Base-by-base conservation (phyloP, 495 filamentous ascomycete genomes). In the Penicillium parvum region DNA sequence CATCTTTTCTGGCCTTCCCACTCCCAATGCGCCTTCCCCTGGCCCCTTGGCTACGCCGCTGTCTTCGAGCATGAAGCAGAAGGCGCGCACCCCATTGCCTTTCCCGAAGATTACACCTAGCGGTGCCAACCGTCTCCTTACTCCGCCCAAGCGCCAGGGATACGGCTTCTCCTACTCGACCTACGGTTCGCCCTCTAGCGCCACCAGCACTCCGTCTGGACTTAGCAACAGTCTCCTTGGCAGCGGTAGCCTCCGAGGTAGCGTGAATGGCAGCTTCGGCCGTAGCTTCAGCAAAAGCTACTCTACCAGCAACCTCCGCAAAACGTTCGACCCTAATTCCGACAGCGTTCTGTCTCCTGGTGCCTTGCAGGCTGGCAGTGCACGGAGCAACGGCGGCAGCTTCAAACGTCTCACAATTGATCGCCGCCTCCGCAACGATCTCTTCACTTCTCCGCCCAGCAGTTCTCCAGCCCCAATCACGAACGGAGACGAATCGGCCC, bases 391-490 rank as follows among this genome's bases (percentile, higher is more conserved):
- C 7, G 80, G 70, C 43, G 80, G 81, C 21, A 88, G 77, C 57
- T 68, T 96, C 55, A 96, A 95, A 72, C 87, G 85, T 50, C 75
- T 98, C 36, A 82, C 88, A 21, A 96, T 98, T 57, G 88, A 96
- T 53, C 84, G 86, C 42, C 85, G 82, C 49, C 69, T 97, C 58
- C 80, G 79, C 21, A 83, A 77, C 39, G 88, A 92, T 62, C 66
- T 94, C 3, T 91, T 89, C 65, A 64, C 64, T 12, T 65, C 62
- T 36, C 58, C 53, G 20, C 55, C 58, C 53, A 68, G 60, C 55
- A 72, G 72, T 4, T 72, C 77, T 5, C 52, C 63, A 8, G 60
- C 70, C 5, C 22, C 75, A 55, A 61, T 71, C 49, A 74, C 73
- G 36, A 73, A 77, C 43, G 76, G 81, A 18, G 64, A 65, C 19